Conservation (phyloP, 345 rosid genomes). For the Barbarea vulgaris region DNA sequence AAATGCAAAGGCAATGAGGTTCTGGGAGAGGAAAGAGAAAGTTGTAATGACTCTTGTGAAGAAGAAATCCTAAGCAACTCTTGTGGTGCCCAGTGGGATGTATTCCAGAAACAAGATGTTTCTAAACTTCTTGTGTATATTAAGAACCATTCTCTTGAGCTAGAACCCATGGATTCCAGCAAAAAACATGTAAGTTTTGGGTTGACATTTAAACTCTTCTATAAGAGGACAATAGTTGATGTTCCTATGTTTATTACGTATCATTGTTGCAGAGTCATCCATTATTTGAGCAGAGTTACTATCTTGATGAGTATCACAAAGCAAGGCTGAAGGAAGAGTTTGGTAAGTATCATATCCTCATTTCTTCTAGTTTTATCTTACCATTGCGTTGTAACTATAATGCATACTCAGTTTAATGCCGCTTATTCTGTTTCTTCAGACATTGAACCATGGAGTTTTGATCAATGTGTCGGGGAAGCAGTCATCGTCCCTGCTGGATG, state of each 20-base stretch:
- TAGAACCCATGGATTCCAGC: conserved; percentile 43
- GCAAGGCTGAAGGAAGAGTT: conserved; percentile 85
- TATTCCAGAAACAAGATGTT: conserved; percentile 86
- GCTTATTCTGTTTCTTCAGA: conserved; percentile 47
- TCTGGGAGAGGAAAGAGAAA: conserved; percentile 41
- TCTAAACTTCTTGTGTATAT: conserved; percentile 80
- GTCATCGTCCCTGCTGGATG: conserved; percentile 92
- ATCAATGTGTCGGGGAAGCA: conserved; percentile 96
- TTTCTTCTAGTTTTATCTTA: conserved; percentile 4
- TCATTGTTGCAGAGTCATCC: conserved; percentile 71
- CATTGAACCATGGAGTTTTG: conserved; percentile 91
- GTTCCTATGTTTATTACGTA: conserved; percentile 18
- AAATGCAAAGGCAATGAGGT: conserved; percentile 34
- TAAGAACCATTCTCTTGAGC: conserved; percentile 63
- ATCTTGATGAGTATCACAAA: conserved; percentile 74
- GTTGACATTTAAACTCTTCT: background rate
- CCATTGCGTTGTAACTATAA: conserved; percentile 6
- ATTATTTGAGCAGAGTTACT: conserved; percentile 79
- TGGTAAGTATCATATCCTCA: conserved; percentile 51
- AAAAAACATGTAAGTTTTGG: conserved; percentile 57
- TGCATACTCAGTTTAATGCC: background rate
- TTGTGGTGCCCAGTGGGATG: conserved; percentile 92
- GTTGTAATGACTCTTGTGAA: conserved; percentile 29
- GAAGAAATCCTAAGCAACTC: conserved; percentile 46
- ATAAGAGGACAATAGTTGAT: conserved; percentile 6